Percentiles rank a stretch among this genome's conserved stretches.
These are phyloP conservation scores for Chaetomium fimeti DNA, from an alignment of 495 filamentous ascomycete species.

Conservation along the genomic window DNA sequence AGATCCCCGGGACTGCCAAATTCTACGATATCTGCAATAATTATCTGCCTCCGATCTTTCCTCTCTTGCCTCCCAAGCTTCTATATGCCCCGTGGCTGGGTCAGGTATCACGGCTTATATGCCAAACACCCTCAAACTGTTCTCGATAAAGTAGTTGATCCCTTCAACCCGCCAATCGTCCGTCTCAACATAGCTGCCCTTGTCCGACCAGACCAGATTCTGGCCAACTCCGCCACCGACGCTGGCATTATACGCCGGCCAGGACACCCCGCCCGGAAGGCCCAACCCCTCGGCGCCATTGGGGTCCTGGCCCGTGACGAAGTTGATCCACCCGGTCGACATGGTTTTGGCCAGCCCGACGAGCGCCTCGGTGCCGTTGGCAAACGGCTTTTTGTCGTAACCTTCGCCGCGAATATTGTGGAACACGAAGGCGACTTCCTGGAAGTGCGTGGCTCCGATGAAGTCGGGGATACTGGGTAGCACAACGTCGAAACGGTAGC, in stretches of 20 bases:
- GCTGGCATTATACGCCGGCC: conserved; percentile 7
- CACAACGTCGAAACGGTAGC: conserved; percentile 4
- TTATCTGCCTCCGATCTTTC: too few species aligned
- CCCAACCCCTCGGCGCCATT: neutral
- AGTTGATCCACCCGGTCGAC: conserved; percentile 7
- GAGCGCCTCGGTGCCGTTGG: neutral
- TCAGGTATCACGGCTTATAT: too few species aligned
- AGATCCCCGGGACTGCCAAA: too few species aligned
- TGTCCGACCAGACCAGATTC: conserved; percentile 1
- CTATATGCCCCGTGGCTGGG: too few species aligned
- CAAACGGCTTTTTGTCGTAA: neutral
- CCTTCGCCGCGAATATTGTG: conserved; percentile 6
- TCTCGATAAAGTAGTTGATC: conserved; percentile 8
- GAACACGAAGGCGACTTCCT: conserved; percentile 6
- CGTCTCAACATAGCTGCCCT: conserved; percentile 6
- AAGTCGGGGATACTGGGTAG: neutral
- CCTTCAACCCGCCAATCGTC: conserved; percentile 3
- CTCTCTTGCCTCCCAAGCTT: too few species aligned
- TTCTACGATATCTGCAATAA: too few species aligned
- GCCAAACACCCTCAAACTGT: neutral
- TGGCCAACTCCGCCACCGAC: conserved; percentile 4
- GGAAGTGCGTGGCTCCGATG: conserved; percentile 4
- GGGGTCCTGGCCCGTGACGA: conserved; percentile 8
- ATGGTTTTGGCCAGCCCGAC: conserved; percentile 3
- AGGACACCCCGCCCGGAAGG: neutral